Percentiles rank a stretch among this genome's conserved stretches.
These are phyloP conservation scores for Colletotrichum sp. DNA, from an alignment of 2,329 filamentous ascomycete genomes.

Conservation along the genomic window DNA sequence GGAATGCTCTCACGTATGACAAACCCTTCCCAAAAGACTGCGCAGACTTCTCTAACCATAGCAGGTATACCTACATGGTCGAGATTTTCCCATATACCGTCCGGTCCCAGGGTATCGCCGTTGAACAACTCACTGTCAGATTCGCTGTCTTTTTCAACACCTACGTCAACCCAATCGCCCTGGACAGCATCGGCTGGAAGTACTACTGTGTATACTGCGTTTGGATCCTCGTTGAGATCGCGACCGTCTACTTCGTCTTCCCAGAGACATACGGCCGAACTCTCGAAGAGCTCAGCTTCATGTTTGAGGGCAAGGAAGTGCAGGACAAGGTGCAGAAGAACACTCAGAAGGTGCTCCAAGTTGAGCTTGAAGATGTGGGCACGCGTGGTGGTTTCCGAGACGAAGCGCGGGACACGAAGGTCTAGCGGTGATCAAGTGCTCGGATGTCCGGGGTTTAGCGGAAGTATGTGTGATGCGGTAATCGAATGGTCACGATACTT, in stretches of 20 bases:
- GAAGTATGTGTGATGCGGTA: background rate
- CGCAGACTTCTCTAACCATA: background rate
- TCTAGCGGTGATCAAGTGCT: background rate
- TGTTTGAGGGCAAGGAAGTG: slow-evolving; percentile 23
- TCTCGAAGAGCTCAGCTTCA: slow-evolving; percentile 67
- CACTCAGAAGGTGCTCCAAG: slow-evolving; percentile 20
- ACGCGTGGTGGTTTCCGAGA: background rate
- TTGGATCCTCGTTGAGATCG: slow-evolving; percentile 46
- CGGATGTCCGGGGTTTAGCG: background rate
- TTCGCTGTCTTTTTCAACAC: slow-evolving; percentile 51
- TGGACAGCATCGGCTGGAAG: slow-evolving; percentile 43
- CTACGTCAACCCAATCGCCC: slow-evolving; percentile 50
- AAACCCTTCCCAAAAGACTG: accelerated
- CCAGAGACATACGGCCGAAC: slow-evolving; percentile 84
- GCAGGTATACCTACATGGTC: slow-evolving; percentile 43
- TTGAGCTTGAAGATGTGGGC: slow-evolving; percentile 3
- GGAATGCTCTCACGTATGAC: background rate
- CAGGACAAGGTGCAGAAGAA: slow-evolving; percentile 20
- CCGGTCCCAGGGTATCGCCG: slow-evolving; percentile 40
- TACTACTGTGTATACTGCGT: slow-evolving; percentile 50
- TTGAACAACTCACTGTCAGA: slow-evolving; percentile 41
- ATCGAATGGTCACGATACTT: background rate
- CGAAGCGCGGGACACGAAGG: background rate
- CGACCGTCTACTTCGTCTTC: slow-evolving; percentile 78
- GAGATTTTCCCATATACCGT: slow-evolving; percentile 44